These are phyloP conservation scores for Funneliformis caledonium DNA, from an alignment of 371 early-diverging fungal species.

Conservation along the genomic window DNA sequence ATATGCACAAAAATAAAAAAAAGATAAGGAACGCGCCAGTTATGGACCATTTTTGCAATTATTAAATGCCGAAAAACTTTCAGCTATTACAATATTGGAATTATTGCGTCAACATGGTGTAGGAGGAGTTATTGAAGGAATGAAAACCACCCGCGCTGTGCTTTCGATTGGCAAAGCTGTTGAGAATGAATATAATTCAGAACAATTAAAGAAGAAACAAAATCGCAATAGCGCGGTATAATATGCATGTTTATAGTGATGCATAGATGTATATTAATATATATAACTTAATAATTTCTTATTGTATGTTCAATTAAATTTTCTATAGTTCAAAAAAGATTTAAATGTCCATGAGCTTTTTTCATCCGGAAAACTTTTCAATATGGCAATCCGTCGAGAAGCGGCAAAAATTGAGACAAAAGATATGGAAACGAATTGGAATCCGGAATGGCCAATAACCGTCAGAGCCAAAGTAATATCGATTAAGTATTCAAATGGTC, in stretches of 20 bases:
- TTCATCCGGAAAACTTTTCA: slow-evolving; percentile 75
- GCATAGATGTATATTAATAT: slow-evolving; percentile 13
- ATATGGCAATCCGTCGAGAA: slow-evolving; percentile 76
- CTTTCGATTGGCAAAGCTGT: slow-evolving; percentile 77
- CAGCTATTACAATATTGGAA: slow-evolving; percentile 86
- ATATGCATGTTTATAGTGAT: slow-evolving; percentile 19
- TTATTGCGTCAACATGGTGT: slow-evolving; percentile 69
- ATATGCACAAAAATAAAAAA: not conserved
- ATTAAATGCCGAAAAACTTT: slow-evolving; percentile 75
- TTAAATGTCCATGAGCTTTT: slow-evolving; percentile 63
- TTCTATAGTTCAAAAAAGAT: slow-evolving; percentile 46
- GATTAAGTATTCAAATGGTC: not conserved
- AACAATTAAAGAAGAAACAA: slow-evolving; percentile 69
- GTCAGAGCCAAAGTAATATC: slow-evolving; percentile 57
- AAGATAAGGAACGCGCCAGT: slow-evolving; percentile 47
- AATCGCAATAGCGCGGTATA: slow-evolving; percentile 58
- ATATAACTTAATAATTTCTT: not conserved
- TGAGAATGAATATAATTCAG: slow-evolving; percentile 84
- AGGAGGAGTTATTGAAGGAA: slow-evolving; percentile 65
- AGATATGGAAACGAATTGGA: slow-evolving; percentile 58
- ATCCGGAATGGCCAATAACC: slow-evolving; percentile 68
- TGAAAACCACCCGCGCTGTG: slow-evolving; percentile 67
- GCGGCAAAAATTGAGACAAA: slow-evolving; percentile 62
- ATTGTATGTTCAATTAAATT: not conserved
- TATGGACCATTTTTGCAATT: slow-evolving; percentile 79